Base-by-base conservation (phyloP, 768 basidiomycete genomes). In the Mrakia gelida region DNA sequence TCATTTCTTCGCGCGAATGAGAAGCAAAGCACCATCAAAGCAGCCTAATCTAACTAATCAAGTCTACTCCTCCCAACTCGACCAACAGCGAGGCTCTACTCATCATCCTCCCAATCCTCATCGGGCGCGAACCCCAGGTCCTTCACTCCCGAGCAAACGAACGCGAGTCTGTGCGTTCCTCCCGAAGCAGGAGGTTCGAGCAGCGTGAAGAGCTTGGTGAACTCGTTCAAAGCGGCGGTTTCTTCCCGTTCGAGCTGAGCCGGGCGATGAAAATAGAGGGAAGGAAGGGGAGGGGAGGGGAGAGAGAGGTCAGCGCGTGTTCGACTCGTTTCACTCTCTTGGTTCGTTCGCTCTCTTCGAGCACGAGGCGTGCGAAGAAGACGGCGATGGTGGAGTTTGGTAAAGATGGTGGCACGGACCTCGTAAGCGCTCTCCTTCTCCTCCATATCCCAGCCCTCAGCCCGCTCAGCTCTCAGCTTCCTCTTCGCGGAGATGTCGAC, bases 401-500 rank as follows among this genome's bases (percentile, higher is more conserved):
- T n/a, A n/a, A 38, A 38, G 38, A 8, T 38, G 38, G 38, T 15
- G 15, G 11, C n/a, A 70, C 76, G n/a, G 0, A 78, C 77, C 77
- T 73, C 72, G 38, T 61, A 71, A 34, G 78, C 73, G 13, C 34
- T 67, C 78, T 79, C 78, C n/a, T 62, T 65, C 49, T 86, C 86
- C 89, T 90, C 65, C 85, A 87, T 89, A 93, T 92, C 82, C 92
- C 92, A 82, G 92, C 92, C 80, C 92, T 82, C 80, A 89, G 91
- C 92, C 92, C 83, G 92, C 92, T 86, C 83, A 7, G 87, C 83
- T 30, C 92, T 87, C 3, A 86, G 83, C 79, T 89, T 89, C 32
- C 92, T 88, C 80, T 87, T 87, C 56, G 92, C 91, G 0, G 92
- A 92, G 23, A 94, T 84, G 2, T 84, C 82, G 38, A 90, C 89